Base-by-base conservation (phyloP, 495 filamentous ascomycete species). In the Penicillium pulvis region DNA sequence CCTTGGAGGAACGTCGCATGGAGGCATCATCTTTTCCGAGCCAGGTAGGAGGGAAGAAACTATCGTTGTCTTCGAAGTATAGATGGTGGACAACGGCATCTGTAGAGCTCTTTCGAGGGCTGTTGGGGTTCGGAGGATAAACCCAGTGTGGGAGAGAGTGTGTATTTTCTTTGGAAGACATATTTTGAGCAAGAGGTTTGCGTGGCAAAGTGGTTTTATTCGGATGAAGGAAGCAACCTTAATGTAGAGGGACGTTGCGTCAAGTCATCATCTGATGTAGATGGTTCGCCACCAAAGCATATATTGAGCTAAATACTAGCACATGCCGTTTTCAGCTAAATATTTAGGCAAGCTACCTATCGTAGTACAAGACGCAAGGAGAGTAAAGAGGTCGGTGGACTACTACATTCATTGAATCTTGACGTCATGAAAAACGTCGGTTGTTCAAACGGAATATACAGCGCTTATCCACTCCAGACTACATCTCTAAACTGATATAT, bases 1-100 rank as follows among this genome's bases (percentile, higher is more conserved):
- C 56, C 24, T 59, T 59, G 45, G 64, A 62, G 9, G 23, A 56
- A 44, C 55, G 61, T 46, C 53, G 66, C 39, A 60, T 26, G 3
- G 62, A 30, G 19, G 28, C 23, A 1, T 7, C 30, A 2, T 71
- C 60, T 51, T 70, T 60, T 2, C 71, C 71, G 11, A 75, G 51
- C 67, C 67, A 70, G 41, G 36, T 64, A 9, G 74, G 74, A n/a
- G 74, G 71, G 33, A 78, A 78, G 57, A 78, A 78, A 48, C 69
- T 65, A 24, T 71, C 72, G 53, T 78, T 75, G 45, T 78, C 74
- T 49, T 78, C 74, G 26, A 72, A 77, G 49, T 75, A 71, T 14
- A 75, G 73, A 57, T 71, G 65, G 62, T 78, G 74, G 43, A 60
- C 53, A n/a, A 65, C 36, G n/a, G 65, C 56, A 4, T 64, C 56